Percentiles rank a stretch among this genome's conserved stretches.
These are phyloP conservation scores for Phytophthora sp. DNA, from an alignment of 352 stramenopile genomes.

Conservation along the genomic window DNA sequence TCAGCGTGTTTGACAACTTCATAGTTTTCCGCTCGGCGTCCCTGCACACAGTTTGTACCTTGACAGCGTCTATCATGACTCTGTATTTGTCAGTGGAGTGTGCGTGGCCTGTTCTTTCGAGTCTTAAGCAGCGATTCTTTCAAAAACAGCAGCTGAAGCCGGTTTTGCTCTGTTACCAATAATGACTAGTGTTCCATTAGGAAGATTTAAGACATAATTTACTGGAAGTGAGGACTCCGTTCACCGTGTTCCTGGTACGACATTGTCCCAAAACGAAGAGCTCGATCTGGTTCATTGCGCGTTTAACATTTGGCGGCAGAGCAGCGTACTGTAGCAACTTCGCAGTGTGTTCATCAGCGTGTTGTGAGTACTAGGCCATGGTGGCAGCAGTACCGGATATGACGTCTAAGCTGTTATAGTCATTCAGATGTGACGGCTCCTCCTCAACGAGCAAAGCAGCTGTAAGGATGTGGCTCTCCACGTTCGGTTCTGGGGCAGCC, in stretches of 20 bases:
- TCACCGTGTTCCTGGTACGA: too few relatives aligned
- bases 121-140: slow-evolving; percentile 3
- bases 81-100: background rate
- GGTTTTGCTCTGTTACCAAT: background rate
- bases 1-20: slow-evolving; percentile 12
- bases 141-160: slow-evolving; percentile 4
- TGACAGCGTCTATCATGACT: too few relatives aligned
- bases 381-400: slow-evolving; percentile 8
- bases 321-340: too few relatives aligned
- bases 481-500: background rate
- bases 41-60: too few relatives aligned
- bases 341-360: too few relatives aligned
- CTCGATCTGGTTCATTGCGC: too few relatives aligned
- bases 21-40: slow-evolving; percentile 8
- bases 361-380: slow-evolving; percentile 13
- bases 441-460: slow-evolving; percentile 21
- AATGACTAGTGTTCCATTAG: too few relatives aligned
- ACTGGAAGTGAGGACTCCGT: too few relatives aligned
- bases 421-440: slow-evolving; percentile 1
- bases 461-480: slow-evolving; percentile 17
- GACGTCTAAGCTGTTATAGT: slow-evolving; percentile 14
- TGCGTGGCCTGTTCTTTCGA: slow-evolving; percentile 19
- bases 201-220: too few relatives aligned
- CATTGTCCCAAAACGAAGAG: too few relatives aligned
- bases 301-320: too few relatives aligned